Percentiles rank a stretch among this genome's conserved stretches.
Conservation (phyloP, 2,329 filamentous ascomycete genomes). For the Botrytis paeoniae region DNA sequence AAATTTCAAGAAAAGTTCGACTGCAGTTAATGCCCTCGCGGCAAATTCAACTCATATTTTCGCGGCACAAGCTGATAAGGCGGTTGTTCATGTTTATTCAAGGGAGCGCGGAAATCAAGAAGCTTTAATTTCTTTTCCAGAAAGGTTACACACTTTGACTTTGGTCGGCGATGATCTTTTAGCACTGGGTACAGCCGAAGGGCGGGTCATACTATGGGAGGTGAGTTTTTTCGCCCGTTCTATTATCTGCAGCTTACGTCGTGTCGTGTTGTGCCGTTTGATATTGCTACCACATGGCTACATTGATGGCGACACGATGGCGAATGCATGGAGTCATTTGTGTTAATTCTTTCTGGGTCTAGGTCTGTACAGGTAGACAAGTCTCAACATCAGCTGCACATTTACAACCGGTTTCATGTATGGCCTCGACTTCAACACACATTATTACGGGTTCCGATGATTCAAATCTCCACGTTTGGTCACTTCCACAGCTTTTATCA, state of each 20-base stretch:
- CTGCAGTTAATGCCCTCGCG: slow-evolving; percentile 74
- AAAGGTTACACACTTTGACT: slow-evolving; percentile 76
- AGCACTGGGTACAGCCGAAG: slow-evolving; percentile 77
- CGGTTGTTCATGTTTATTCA: slow-evolving; percentile 89
- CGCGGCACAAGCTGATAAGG: slow-evolving; percentile 86
- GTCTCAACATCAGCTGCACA: slow-evolving; percentile 74
- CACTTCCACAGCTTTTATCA: slow-evolving; percentile 69
- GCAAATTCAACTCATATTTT: slow-evolving; percentile 82
- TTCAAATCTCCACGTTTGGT: slow-evolving; percentile 91
- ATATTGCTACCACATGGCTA: neutral
- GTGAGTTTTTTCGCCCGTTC: slow-evolving; percentile 47
- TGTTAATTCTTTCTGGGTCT: slow-evolving; percentile 25
- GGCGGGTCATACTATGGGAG: slow-evolving; percentile 90
- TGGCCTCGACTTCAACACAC: slow-evolving; percentile 69
- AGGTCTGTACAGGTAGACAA: slow-evolving; percentile 73
- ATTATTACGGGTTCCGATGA: slow-evolving; percentile 79
- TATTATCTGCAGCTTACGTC: slow-evolving; percentile 15
- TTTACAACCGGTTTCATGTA: slow-evolving; percentile 74
- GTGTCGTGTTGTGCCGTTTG: slow-evolving; percentile 2
- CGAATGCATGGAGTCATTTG: neutral
- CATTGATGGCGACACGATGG: neutral
- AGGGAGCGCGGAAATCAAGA: slow-evolving; percentile 82
- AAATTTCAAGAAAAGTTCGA: slow-evolving; percentile 88
- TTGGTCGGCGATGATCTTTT: slow-evolving; percentile 68
- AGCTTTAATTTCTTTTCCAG: slow-evolving; percentile 80